Evolutionary conservation across 352 stramenopile genomes (phyloP).

Genomic region (Globisporangium spinosum): DNA sequence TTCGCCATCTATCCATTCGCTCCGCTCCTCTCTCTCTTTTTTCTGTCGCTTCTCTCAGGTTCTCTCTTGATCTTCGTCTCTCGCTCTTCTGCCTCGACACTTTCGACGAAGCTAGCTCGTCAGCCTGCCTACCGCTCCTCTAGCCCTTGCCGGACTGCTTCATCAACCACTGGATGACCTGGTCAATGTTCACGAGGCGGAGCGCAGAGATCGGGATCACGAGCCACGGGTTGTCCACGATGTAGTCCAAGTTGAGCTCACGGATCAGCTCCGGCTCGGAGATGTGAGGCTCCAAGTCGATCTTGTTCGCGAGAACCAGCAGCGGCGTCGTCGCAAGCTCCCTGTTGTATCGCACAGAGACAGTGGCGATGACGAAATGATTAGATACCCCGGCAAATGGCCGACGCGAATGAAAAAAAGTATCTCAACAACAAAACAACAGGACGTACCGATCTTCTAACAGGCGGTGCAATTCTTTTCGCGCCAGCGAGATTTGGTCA

Average conservation of each 20-base stretch:
- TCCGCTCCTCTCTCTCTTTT: conserved; percentile 8
- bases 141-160: conserved; percentile 91
- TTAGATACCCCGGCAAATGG: background rate
- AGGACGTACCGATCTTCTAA: conserved; percentile 92
- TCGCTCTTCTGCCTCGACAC: conserved; percentile 9
- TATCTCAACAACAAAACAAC: conserved; percentile 3
- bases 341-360: conserved; percentile 23
- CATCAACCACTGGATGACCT: conserved; percentile 97
- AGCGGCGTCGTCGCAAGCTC: conserved; percentile 91
- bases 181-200: conserved; percentile 95
- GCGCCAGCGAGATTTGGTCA: conserved; percentile 92
- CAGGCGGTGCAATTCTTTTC: conserved; percentile 91
- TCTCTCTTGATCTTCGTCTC: background rate
- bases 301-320: conserved; percentile 98
- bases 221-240: conserved; percentile 98
- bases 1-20: background rate
- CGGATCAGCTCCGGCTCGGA: conserved; percentile 89
- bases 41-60: conserved; percentile 8
- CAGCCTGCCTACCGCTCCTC: background rate
- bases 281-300: conserved; percentile 95
- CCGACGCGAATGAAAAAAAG: conserved; percentile 3
- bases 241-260: conserved; percentile 98
- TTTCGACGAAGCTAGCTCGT: background rate
- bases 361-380: conserved; percentile 2
- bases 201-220: conserved; percentile 97